Evolutionary conservation across 2,329 filamentous ascomycete species (phyloP).

Genomic region (Pseudogymnoascus sp.): DNA sequence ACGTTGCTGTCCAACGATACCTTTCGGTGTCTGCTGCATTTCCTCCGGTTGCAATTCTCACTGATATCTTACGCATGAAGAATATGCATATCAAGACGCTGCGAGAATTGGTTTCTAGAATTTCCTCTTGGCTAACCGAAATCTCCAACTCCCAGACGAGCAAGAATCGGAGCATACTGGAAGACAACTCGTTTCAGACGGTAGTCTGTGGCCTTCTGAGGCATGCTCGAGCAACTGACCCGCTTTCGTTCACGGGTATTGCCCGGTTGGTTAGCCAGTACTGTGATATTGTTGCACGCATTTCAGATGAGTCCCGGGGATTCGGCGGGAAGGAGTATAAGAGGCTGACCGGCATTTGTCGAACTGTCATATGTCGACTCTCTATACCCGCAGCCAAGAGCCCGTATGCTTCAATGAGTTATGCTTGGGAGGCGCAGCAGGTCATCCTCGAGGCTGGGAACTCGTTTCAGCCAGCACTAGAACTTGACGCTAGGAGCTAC

Average conservation of each 20-base stretch:
- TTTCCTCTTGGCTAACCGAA: background rate
- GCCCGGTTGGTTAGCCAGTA: background rate
- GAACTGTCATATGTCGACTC: constrained; percentile 34
- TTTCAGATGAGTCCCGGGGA: background rate
- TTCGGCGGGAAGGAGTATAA: constrained; percentile 10
- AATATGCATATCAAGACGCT: constrained; percentile 18
- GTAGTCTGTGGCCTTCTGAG: constrained; percentile 21
- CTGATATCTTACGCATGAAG: constrained; percentile 21
- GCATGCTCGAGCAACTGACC: constrained; percentile 20
- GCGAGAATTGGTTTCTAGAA: constrained; percentile 1
- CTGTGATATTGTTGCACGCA: background rate
- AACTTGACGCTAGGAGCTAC: constrained; percentile 47
- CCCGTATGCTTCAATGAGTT: constrained; percentile 34
- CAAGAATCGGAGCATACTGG: constrained; percentile 6
- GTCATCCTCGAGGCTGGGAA: constrained; percentile 46
- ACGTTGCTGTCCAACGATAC: constrained; percentile 22
- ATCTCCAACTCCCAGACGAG: background rate
- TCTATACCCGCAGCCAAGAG: constrained; percentile 29
- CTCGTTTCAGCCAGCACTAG: constrained; percentile 39
- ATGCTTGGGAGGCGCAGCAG: constrained; percentile 53
- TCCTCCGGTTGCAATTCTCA: constrained; percentile 22
- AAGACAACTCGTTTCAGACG: constrained; percentile 18
- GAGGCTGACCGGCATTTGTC: constrained; percentile 32
- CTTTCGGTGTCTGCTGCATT: constrained; percentile 13
- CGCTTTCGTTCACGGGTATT: background rate